These are phyloP conservation scores for Onygenales sp. DNA, from an alignment of 2,329 filamentous ascomycete genomes.

Conservation along the genomic window DNA sequence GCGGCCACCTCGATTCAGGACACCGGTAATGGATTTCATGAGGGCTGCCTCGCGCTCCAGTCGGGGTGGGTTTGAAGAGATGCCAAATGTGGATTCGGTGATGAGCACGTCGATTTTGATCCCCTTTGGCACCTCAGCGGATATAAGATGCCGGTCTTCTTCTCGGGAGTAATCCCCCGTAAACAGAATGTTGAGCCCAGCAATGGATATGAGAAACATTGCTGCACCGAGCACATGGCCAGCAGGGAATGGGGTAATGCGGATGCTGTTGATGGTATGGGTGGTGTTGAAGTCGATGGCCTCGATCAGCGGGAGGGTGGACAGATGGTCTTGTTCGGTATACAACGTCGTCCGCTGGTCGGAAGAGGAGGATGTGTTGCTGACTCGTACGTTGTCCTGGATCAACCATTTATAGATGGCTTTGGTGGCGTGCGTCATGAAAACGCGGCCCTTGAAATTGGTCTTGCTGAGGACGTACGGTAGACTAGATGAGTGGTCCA, in stretches of 20 bases:
- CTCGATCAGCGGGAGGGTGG: conserved; percentile 88
- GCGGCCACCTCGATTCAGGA: conserved; percentile 83
- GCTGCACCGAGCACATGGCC: conserved; percentile 96
- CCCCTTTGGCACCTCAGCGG: conserved; percentile 77
- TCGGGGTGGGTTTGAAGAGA: conserved; percentile 84
- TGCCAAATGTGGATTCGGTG: conserved; percentile 94
- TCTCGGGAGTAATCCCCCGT: conserved; percentile 96
- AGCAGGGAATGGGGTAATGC: conserved; percentile 92
- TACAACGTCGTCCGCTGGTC: conserved; percentile 64
- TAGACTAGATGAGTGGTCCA: conserved; percentile 97
- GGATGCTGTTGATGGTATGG: conserved; percentile 90
- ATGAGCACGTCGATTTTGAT: conserved; percentile 94
- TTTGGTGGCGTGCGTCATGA: conserved; percentile 99
- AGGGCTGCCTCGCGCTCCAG: conserved; percentile 84
- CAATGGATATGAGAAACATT: conserved; percentile 97
- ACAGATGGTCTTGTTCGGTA: conserved; percentile 88
- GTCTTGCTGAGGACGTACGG: conserved; percentile 97
- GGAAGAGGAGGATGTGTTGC: conserved; percentile 55
- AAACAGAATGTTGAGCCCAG: conserved; percentile 91
- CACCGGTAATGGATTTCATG: conserved; percentile 89
- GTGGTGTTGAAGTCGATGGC: conserved; percentile 98
- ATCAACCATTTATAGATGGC: conserved; percentile 99
- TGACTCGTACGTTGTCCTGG: conserved; percentile 89
- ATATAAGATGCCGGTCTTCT: conserved; percentile 89
- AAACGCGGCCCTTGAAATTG: conserved; percentile 91